phyloP scores from a whole-genome alignment of 306 rosid genomes.

The Trifolium subterraneum region DNA sequence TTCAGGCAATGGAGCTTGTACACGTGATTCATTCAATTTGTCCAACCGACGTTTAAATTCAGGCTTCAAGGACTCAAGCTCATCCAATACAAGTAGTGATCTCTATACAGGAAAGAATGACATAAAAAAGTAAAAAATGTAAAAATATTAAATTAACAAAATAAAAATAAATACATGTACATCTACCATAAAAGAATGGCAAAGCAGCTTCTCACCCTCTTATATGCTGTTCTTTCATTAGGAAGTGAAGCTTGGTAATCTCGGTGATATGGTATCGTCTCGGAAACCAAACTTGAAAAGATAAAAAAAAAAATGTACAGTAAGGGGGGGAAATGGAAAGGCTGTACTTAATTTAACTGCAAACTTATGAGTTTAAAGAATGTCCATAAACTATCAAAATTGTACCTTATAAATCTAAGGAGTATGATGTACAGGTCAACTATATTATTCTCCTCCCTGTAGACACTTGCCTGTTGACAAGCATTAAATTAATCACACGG shows the following conservation, averaged over 20 bases:
- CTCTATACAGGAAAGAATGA: conserved; percentile 53
- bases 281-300: conserved; percentile 82
- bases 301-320: neutral
- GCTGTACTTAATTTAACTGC: conserved; percentile 13
- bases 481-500: conserved; percentile 13
- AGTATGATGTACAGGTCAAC: conserved; percentile 91
- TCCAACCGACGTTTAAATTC: conserved; percentile 56
- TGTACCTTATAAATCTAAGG: conserved; percentile 89
- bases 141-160: neutral
- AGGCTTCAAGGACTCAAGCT: conserved; percentile 82
- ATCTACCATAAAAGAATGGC: conserved; percentile 23
- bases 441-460: conserved; percentile 82
- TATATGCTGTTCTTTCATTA: conserved; percentile 60
- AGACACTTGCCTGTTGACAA: conserved; percentile 73
- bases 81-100: conserved; percentile 63
- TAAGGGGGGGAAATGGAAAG: conserved; percentile 3
- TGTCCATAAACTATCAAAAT: conserved; percentile 3
- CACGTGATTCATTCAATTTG: conserved; percentile 58
- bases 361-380: conserved; percentile 22
- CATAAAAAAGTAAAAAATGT: conserved; percentile 32
- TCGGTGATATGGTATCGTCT: conserved; percentile 88
- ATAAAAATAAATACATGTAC: neutral
- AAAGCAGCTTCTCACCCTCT: conserved; percentile 60
- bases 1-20: conserved; percentile 48
- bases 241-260: conserved; percentile 68